Conservation (phyloP, 2,329 filamentous ascomycete species). For the Cryoendolithus antarcticus region DNA sequence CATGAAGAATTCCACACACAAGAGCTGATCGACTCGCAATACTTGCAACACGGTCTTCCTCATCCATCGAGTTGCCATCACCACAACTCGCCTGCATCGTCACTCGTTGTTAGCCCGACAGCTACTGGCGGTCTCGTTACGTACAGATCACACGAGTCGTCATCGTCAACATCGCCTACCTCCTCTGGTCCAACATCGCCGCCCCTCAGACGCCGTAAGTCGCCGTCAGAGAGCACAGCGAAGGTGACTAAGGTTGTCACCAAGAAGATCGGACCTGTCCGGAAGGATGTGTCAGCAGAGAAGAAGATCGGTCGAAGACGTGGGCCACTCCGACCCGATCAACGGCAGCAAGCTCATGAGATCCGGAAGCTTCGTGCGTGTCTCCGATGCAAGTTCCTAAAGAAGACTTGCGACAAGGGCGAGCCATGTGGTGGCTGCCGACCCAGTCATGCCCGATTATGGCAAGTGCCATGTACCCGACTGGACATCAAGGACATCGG, state of each 20-base stretch:
- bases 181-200: slow-evolving; percentile 26
- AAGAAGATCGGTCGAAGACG: slow-evolving; percentile 88
- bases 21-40: slow-evolving; percentile 51
- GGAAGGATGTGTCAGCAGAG: slow-evolving; percentile 65
- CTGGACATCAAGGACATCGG: slow-evolving; percentile 98
- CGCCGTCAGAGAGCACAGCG: slow-evolving; percentile 46
- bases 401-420: slow-evolving; percentile 97
- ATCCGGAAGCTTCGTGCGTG: slow-evolving; percentile 92
- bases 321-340: slow-evolving; percentile 81
- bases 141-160: slow-evolving; percentile 17
- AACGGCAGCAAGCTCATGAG: slow-evolving; percentile 91
- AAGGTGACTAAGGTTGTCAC: slow-evolving; percentile 78
- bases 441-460: slow-evolving; percentile 85
- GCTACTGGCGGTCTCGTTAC: slow-evolving; percentile 8
- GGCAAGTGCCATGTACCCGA: slow-evolving; percentile 94
- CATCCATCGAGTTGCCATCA: slow-evolving; percentile 17
- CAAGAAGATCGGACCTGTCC: slow-evolving; percentile 59
- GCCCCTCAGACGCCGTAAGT: slow-evolving; percentile 49
- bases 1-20: slow-evolving; percentile 58
- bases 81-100: slow-evolving; percentile 19
- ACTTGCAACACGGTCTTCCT: slow-evolving; percentile 25
- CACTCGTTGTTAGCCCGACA: slow-evolving; percentile 18
- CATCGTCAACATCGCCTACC: slow-evolving; percentile 21
- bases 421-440: slow-evolving; percentile 93
- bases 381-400: slow-evolving; percentile 92